Percentiles rank a stretch among this genome's conserved stretches.
These are phyloP conservation scores for Pinus tabuliformis DNA, from an alignment of 75 land plant genomes.

Conservation along the genomic window DNA sequence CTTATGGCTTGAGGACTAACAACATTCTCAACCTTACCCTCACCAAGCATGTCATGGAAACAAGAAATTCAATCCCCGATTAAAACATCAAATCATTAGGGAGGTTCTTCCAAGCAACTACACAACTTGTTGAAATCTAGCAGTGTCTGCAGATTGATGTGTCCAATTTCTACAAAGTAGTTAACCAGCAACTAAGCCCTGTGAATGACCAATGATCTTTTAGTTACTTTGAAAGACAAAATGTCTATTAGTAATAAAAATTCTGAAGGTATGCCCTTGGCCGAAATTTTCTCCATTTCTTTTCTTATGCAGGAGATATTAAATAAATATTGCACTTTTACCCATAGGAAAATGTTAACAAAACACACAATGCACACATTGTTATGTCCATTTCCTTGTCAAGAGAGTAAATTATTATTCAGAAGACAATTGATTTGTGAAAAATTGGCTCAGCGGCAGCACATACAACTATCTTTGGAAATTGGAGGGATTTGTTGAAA, in stretches of 20 bases:
- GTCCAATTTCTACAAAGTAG: too few relatives aligned
- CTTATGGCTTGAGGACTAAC: too few relatives aligned
- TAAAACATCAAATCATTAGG: too few relatives aligned
- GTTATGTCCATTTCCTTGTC: not conserved
- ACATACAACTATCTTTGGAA: not conserved
- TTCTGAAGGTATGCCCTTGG: not conserved
- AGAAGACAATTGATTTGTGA: not conserved
- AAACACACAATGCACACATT: not conserved
- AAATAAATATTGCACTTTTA: not conserved
- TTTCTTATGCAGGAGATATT: not conserved
- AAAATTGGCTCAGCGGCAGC: not conserved
- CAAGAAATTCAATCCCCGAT: too few relatives aligned
- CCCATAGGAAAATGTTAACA: not conserved
- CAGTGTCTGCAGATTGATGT: too few relatives aligned
- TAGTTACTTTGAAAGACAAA: not conserved
- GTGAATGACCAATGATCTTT: not conserved
- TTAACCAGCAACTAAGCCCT: too few relatives aligned
- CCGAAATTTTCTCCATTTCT: not conserved
- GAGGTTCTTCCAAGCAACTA: too few relatives aligned
- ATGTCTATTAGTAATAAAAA: not conserved
- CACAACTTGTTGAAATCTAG: too few relatives aligned
- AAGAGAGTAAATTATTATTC: not conserved
- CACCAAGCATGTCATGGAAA: too few relatives aligned
- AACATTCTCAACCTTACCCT: too few relatives aligned
- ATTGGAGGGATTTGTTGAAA: conserved; percentile 4